Conservation (phyloP, 139 green algal species). For the Chlamydomonas eustigma region DNA sequence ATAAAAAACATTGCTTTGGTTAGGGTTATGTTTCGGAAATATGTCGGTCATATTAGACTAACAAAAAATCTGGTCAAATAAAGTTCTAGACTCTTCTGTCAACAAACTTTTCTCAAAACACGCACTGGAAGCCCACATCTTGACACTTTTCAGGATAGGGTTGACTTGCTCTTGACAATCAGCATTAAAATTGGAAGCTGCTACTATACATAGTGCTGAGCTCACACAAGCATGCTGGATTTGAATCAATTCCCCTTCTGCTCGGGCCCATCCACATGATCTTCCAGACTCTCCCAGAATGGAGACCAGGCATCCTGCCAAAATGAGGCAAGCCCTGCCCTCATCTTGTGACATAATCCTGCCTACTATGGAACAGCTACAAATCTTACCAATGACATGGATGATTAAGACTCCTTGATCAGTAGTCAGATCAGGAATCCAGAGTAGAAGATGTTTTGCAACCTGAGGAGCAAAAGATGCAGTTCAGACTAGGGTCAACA, state of each 20-base stretch:
- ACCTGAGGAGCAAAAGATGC: not conserved
- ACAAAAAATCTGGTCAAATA: too few relatives aligned
- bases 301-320: not conserved
- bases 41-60: too few relatives aligned
- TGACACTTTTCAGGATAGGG: too few relatives aligned
- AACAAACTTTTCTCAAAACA: too few relatives aligned
- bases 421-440: not conserved
- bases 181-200: not conserved
- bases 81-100: too few relatives aligned
- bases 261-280: not conserved
- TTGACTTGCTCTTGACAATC: not conserved
- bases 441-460: not conserved
- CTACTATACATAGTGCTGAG: not conserved
- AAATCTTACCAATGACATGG: not conserved
- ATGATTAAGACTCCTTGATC: not conserved
- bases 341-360: not conserved
- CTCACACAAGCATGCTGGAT: not conserved
- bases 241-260: not conserved
- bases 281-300: not conserved
- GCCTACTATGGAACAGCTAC: not conserved
- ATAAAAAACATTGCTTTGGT: too few relatives aligned
- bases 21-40: too few relatives aligned
- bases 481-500: too few relatives aligned
- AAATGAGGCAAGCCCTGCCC: not conserved
- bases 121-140: too few relatives aligned